Conservation (phyloP, 176 grass and related monocot genomes). For the Elaeis guineensis region DNA sequence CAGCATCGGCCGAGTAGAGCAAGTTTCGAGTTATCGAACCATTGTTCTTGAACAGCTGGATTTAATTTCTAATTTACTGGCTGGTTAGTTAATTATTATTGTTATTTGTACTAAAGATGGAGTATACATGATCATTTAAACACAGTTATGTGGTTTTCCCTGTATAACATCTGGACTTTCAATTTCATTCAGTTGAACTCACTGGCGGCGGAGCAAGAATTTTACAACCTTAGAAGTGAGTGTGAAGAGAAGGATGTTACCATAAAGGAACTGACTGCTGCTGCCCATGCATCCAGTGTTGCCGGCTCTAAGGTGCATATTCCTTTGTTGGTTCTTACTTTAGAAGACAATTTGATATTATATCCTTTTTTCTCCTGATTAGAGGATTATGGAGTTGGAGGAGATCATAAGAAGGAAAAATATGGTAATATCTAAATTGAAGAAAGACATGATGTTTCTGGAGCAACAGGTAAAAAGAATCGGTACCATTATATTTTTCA, state of each 20-base stretch:
- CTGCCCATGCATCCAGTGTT: constrained; percentile 36
- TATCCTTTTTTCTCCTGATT: constrained; percentile 8
- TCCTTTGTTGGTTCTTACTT: neutral
- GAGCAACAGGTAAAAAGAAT: constrained; percentile 51
- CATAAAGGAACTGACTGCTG: constrained; percentile 60
- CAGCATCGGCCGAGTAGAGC: no score
- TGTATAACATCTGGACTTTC: neutral
- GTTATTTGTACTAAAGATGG: no score
- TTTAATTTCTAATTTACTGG: no score
- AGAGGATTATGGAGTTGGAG: constrained; percentile 79
- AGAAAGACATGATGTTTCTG: constrained; percentile 64
- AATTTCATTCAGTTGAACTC: constrained; percentile 46
- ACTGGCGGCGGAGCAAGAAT: constrained; percentile 56
- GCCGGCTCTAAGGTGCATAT: constrained; percentile 48
- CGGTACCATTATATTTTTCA: neutral
- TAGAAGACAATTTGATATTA: neutral
- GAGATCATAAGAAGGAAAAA: constrained; percentile 76
- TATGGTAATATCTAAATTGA: constrained; percentile 73
- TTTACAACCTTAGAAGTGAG: constrained; percentile 80
- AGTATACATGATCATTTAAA: no score
- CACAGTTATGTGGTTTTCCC: no score
- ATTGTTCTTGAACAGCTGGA: no score
- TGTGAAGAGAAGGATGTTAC: constrained; percentile 79
- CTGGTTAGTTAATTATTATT: no score
- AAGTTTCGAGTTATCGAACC: no score